phyloP scores from a whole-genome alignment of 2,329 filamentous ascomycete species.

The Microthyrium microscopicum region DNA sequence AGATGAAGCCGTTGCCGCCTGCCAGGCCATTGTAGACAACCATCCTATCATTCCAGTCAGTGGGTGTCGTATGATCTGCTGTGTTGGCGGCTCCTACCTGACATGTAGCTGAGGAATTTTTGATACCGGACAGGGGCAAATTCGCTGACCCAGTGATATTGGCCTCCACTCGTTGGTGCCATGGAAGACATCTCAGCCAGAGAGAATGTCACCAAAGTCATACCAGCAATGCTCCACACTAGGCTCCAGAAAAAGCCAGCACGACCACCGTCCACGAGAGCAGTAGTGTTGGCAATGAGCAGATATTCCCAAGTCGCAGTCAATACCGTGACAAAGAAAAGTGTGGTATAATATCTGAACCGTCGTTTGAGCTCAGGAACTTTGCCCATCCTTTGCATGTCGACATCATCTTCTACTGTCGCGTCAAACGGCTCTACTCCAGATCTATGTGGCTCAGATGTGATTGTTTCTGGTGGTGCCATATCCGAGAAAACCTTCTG shows the following conservation, averaged over 20 bases:
- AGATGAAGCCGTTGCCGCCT: constrained; percentile 5
- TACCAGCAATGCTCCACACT: constrained; percentile 2
- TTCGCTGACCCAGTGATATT: constrained; percentile 20
- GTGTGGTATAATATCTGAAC: too few species aligned
- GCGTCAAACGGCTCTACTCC: too few species aligned
- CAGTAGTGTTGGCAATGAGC: constrained; percentile 2
- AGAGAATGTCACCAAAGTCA: constrained; percentile 3
- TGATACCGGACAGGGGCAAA: constrained; percentile 8
- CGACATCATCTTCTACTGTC: too few species aligned
- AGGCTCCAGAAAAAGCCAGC: constrained; percentile 8
- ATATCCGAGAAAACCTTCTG: too few species aligned
- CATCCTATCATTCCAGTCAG: constrained; percentile 11
- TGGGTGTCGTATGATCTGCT: too few species aligned
- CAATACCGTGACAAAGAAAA: constrained; percentile 6
- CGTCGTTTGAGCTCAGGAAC: too few species aligned
- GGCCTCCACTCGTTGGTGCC: constrained; percentile 13
- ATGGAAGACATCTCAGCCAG: constrained; percentile 9
- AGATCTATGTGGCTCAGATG: too few species aligned
- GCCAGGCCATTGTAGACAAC: constrained; percentile 16
- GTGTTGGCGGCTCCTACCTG: background rate
- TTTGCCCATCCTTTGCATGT: too few species aligned
- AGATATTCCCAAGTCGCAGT: constrained; percentile 9
- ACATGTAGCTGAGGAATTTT: constrained; percentile 9
- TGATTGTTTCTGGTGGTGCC: too few species aligned
- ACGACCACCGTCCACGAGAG: constrained; percentile 8